A percentile compares a stretch with the other conserved stretches of the same genome.
phyloP scores from a whole-genome alignment of 1,139 yeast genomes.

The Kluyveromyces sp. region DNA sequence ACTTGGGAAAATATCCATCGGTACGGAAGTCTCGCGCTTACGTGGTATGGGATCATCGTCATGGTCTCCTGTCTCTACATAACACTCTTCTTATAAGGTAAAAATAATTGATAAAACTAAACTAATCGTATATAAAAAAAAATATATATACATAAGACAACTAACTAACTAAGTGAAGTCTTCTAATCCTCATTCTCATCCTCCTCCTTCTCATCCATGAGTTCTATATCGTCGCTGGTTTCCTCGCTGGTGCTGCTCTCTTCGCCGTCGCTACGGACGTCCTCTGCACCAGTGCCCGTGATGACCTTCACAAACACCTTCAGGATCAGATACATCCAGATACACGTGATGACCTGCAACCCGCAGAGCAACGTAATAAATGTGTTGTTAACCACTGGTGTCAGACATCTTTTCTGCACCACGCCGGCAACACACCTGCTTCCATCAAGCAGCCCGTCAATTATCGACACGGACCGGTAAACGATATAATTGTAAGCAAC shows the following conservation, averaged over 20 bases:
- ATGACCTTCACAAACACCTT: slow-evolving; percentile 65
- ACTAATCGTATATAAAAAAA: neutral
- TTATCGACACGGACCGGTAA: slow-evolving; percentile 39
- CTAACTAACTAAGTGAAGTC: neutral
- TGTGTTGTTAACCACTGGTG: slow-evolving; percentile 40
- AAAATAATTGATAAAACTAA: neutral
- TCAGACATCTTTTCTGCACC: slow-evolving; percentile 47
- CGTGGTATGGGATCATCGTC: slow-evolving; percentile 66
- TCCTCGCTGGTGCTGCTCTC: neutral
- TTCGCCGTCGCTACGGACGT: slow-evolving; percentile 67
- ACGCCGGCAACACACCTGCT: slow-evolving; percentile 19
- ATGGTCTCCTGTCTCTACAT: slow-evolving; percentile 73
- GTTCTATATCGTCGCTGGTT: neutral
- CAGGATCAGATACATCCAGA: slow-evolving; percentile 71
- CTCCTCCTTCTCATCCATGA: neutral
- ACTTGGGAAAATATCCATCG: slow-evolving; percentile 38
- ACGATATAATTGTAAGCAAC: slow-evolving; percentile 63
- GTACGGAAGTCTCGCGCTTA: slow-evolving; percentile 52
- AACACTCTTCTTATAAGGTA: slow-evolving; percentile 44
- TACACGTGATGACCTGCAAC: slow-evolving; percentile 54
- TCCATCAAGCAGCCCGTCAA: slow-evolving; percentile 17
- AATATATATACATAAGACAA: no score
- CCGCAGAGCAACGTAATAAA: slow-evolving; percentile 55
- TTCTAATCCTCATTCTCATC: neutral
- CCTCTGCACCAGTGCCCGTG: slow-evolving; percentile 68